Conservation (phyloP, 2,329 filamentous ascomycete genomes). For the Claviceps arundinis region DNA sequence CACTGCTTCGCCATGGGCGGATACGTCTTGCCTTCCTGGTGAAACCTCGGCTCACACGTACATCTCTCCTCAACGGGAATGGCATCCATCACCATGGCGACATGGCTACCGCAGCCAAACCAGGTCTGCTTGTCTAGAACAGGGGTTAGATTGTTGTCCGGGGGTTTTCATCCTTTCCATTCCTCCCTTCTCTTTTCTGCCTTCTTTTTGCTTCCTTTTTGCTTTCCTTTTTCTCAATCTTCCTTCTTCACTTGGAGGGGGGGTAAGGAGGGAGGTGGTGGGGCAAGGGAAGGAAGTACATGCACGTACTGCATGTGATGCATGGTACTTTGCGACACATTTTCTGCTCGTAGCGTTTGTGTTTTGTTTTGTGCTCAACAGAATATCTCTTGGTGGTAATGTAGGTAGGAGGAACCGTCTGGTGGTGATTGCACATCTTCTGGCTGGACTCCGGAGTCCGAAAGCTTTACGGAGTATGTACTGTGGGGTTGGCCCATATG, state of each 20-base stretch:
- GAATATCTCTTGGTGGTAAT: too few species aligned
- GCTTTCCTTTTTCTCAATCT: too few species aligned
- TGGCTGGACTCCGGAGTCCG: too few species aligned
- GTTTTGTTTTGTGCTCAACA: too few species aligned
- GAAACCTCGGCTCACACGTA: constrained; percentile 49
- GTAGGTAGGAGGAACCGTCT: too few species aligned
- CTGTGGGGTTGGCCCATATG: too few species aligned
- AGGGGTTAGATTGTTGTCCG: neutral
- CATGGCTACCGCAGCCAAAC: constrained; percentile 52
- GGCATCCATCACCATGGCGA: constrained; percentile 47
- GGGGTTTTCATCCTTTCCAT: neutral
- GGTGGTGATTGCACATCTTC: too few species aligned
- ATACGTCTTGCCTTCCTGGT: constrained; percentile 47
- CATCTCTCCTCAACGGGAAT: constrained; percentile 49
- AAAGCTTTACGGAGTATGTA: too few species aligned
- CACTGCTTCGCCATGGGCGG: constrained; percentile 44
- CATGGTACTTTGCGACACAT: constrained; percentile 58
- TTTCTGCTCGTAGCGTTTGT: too few species aligned
- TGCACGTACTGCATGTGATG: constrained; percentile 43
- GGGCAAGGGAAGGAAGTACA: too few species aligned
- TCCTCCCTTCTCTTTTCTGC: neutral
- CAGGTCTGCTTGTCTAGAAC: constrained; percentile 43
- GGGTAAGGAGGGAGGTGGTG: too few species aligned
- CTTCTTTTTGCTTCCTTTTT: neutral
- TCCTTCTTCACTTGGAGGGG: too few species aligned